Base-by-base conservation (phyloP, 208 protist species). In the Leishmania amazonensis region DNA sequence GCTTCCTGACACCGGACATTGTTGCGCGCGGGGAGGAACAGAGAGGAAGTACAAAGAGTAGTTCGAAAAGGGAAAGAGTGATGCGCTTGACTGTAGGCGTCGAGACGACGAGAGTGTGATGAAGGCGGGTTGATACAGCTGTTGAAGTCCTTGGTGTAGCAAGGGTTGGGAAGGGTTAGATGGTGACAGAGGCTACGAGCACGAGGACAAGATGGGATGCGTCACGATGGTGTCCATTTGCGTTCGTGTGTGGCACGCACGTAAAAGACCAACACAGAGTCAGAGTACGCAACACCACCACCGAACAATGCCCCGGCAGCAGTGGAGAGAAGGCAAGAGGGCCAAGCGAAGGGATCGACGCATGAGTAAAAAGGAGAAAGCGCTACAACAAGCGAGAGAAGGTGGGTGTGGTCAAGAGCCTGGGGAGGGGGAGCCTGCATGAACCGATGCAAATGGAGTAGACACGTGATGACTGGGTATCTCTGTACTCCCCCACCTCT, bases 1-100 rank as follows among this genome's bases (percentile, higher is more conserved):
- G 54, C 80, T 83, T 71, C 64, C 3, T 28, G 38, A 83, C 57
- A 57, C 80, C 80, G 51, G 80, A 74, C 80, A 83, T 83, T 38
- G 21, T 17, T 72, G 45, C 35, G 45, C 31, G 51, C 21, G 51
- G 2, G 73, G 2, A 42, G 73, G 7, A 62, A 62, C 9, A 75
- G 70, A 54, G 28, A 24, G 70, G 13, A 21, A 21, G 45, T 45
- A 13, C 35, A 71, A 9, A 3, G 40, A 9, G 6, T 1, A 75
- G n/a, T 38, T 31, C 15, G 28, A 38, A 54, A 9, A 35, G 1
- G 45, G 28, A 54, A 75, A 53, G 8, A 11, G 15, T 1, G 40
- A 28, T 45, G 19, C 28, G 38, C 19, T 45, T 47, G 38, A 47
- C 65, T 13, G 53, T 45, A 40, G 38, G 28, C 3, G 54, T 40